Percentiles rank a stretch among this genome's conserved stretches.
Evolutionary conservation across 805 yeast species (phyloP).

Genomic region (Sporopachydermia quercuum): DNA sequence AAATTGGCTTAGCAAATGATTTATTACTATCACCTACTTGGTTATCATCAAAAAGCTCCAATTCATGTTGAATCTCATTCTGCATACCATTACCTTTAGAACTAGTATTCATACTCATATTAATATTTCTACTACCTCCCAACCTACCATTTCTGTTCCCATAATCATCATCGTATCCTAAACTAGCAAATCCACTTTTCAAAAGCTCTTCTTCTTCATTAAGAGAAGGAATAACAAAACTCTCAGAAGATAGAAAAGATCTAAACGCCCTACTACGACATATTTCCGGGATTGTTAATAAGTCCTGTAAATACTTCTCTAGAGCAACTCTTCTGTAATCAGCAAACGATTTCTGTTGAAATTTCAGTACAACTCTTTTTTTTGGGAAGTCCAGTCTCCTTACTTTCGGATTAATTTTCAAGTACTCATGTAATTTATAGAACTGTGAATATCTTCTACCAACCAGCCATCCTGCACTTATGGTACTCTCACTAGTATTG

Average conservation of each 20-base stretch:
- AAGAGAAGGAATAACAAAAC: constrained; percentile 24
- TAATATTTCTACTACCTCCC: too few relatives aligned
- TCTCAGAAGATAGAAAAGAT: constrained; percentile 62
- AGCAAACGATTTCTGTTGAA: constrained; percentile 47
- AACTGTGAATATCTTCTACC: constrained; percentile 83
- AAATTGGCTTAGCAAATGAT: constrained; percentile 66
- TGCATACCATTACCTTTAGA: constrained; percentile 33
- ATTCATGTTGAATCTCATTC: constrained; percentile 23
- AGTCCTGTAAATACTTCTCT: constrained; percentile 42
- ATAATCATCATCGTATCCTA: constrained; percentile 4
- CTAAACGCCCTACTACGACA: constrained; percentile 64
- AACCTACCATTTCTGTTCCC: too few relatives aligned
- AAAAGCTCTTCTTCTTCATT: constrained; percentile 3
- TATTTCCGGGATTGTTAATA: constrained; percentile 49
- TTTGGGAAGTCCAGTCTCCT: constrained; percentile 34
- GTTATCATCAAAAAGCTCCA: constrained; percentile 34
- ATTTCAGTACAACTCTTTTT: constrained; percentile 48
- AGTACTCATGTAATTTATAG: constrained; percentile 49
- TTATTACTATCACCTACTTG: constrained; percentile 9
- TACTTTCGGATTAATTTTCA: constrained; percentile 35
- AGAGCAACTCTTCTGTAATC: constrained; percentile 49
- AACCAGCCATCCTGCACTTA: constrained; percentile 75
- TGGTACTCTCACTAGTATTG: constrained; percentile 24
- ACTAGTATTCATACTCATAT: constrained; percentile 4
- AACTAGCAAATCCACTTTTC: too few relatives aligned